Evolutionary conservation across 78 protist genomes (phyloP).

Genomic region (Polysphondylium violaceum): DNA sequence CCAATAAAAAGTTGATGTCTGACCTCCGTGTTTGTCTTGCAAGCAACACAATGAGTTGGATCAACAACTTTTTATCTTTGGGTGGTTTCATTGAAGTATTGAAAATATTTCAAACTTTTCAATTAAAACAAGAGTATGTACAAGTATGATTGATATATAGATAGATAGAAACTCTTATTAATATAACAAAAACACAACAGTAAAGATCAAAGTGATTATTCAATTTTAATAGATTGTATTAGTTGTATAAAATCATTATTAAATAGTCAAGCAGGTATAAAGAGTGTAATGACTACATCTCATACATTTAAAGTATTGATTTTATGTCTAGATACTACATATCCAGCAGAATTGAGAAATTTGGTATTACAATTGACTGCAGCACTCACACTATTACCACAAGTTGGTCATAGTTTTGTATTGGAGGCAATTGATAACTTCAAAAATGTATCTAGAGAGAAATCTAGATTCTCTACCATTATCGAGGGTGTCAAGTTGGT

Average conservation of each 20-base stretch:
- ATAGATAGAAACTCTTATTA: background rate
- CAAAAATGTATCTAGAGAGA: conserved; percentile 39
- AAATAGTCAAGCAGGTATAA: conserved; percentile 45
- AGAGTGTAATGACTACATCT: conserved; percentile 72
- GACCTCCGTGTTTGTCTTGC: conserved; percentile 66
- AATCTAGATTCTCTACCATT: conserved; percentile 31
- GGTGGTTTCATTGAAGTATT: conserved; percentile 62
- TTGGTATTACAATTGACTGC: conserved; percentile 28
- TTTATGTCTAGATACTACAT: conserved; percentile 47
- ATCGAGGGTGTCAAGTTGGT: conserved; percentile 46
- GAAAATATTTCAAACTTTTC: conserved; percentile 69
- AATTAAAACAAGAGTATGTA: conserved; percentile 62
- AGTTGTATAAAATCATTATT: conserved; percentile 64
- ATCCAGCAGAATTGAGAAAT: conserved; percentile 57
- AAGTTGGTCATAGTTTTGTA: conserved; percentile 64
- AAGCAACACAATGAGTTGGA: conserved; percentile 58
- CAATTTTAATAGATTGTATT: conserved; percentile 52
- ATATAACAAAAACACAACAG: background rate
- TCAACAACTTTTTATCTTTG: conserved; percentile 21
- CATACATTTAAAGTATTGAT: conserved; percentile 69
- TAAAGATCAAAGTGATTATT: conserved; percentile 20
- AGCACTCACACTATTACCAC: conserved; percentile 54
- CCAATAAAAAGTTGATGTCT: conserved; percentile 33
- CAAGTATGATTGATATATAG: background rate
- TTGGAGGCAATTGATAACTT: conserved; percentile 67